Base-by-base conservation (phyloP, 106 monocot species). In the Dendrobium chrysotoxum region DNA sequence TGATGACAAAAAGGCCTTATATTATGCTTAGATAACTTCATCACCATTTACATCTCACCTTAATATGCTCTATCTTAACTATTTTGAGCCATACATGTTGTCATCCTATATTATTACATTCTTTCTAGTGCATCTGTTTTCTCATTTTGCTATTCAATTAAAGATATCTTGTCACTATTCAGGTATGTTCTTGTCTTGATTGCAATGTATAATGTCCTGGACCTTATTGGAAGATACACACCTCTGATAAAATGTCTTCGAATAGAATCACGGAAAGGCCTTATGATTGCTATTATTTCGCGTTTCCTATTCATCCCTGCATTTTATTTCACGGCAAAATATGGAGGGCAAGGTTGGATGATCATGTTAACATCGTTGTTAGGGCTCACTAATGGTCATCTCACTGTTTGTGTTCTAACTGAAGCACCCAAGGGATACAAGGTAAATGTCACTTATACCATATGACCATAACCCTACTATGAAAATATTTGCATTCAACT, bases 171-270 rank as follows among this genome's bases (percentile, higher is more conserved):
- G 65, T 50, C 80, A 15, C 44, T 45, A 21, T 40, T 82, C 84
- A 96, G 95, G 95, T 96, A 96, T 72, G 90, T 84, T 23, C 89
- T 96, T 79, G 88, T 93, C 16, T 70, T 96, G 82, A 93, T 96
- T 71, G 88, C 93, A 4, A 91, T 88, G 89, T 96, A 88, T 57
- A 96, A 96, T 76, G 85, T 88, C 1, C 88, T 81, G 79, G 96
- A 96, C 82, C 86, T 96, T 64, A 82, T 96, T 44, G 96, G 96
- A 35, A 82, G 96, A 84, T 96, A 86, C 35, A 78, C 84, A 17
- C 93, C 96, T 61, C 72, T 91, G 7, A 57, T 93, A 57, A 53
- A 85, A 50, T 13, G 16, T 4, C 44, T 91, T 47, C 88, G 85
- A 78, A 79, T 96, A 42, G 86, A 64, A 45, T 93, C 93, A 38